phyloP scores from a whole-genome alignment of 83 land plant genomes.

The Thuja plicata region DNA sequence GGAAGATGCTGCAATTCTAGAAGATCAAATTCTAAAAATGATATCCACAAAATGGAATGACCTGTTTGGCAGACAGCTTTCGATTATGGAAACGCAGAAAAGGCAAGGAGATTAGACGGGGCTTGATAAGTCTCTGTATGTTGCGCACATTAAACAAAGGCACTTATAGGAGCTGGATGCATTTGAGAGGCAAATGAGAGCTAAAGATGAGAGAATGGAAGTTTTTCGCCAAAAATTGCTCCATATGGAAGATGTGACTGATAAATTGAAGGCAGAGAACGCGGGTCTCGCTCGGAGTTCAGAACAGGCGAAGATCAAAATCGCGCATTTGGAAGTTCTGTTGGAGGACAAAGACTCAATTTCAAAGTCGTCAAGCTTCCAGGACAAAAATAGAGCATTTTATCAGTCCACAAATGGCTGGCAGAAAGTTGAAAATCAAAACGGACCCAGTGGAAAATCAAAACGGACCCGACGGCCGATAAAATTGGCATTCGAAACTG shows the following conservation, averaged over 20 bases:
- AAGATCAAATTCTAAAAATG: too few relatives aligned
- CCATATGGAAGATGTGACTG: constrained; percentile 8
- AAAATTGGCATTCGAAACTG: too few relatives aligned
- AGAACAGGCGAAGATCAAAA: neutral
- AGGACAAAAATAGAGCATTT: neutral
- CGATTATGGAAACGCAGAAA: neutral
- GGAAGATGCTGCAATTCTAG: too few relatives aligned
- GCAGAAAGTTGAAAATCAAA: too few relatives aligned
- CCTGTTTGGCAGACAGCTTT: constrained; percentile 9
- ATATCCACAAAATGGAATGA: too few relatives aligned
- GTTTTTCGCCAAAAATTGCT: constrained; percentile 24
- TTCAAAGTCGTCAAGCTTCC: neutral
- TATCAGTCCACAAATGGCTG: neutral
- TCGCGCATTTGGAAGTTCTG: neutral
- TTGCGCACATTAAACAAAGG: constrained; percentile 14
- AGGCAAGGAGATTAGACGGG: constrained; percentile 8
- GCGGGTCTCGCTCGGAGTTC: neutral
- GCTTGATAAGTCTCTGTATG: constrained; percentile 16
- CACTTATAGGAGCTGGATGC: constrained; percentile 23
- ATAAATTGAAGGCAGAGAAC: neutral
- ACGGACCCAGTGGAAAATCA: too few relatives aligned
- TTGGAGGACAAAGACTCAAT: neutral
- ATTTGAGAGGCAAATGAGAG: constrained; percentile 31
- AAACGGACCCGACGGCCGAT: too few relatives aligned
- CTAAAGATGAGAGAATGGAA: constrained; percentile 32